phyloP scores from a whole-genome alignment of 257 asterid genomes.

The Solanum appendiculatum region DNA sequence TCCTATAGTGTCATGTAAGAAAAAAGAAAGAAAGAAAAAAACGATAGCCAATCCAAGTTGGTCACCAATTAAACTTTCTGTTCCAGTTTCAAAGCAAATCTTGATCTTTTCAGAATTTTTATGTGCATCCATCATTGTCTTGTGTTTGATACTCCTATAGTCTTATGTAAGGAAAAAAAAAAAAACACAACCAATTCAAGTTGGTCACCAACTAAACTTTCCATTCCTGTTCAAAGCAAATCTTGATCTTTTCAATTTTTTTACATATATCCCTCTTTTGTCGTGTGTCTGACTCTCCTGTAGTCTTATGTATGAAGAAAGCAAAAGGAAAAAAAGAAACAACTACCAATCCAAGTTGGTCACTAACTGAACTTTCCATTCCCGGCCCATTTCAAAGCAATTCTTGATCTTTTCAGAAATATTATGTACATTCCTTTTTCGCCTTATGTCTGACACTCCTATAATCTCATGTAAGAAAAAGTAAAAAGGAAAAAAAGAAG shows the following conservation, averaged over 20 bases:
- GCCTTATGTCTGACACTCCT: background rate
- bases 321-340: too few relatives aligned
- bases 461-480: background rate
- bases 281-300: background rate
- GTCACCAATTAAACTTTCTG: too few relatives aligned
- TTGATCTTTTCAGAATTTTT: background rate
- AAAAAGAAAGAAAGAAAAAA: too few relatives aligned
- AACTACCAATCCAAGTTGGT: background rate
- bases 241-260: background rate
- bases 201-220: background rate
- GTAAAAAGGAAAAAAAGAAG: too few relatives aligned
- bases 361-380: background rate
- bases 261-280: background rate
- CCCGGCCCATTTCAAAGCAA: background rate
- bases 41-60: too few relatives aligned
- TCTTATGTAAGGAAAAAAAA: too few relatives aligned
- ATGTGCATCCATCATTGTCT: fast-evolving
- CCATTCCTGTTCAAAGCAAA: background rate
- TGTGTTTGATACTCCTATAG: background rate
- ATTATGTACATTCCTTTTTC: too few relatives aligned
- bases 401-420: too few relatives aligned
- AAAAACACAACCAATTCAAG: background rate
- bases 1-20: too few relatives aligned
- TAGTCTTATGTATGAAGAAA: too few relatives aligned
- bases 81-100: too few relatives aligned